Base-by-base conservation (phyloP, 139 green algal genomes). In the Diplosphaera chodatii region DNA sequence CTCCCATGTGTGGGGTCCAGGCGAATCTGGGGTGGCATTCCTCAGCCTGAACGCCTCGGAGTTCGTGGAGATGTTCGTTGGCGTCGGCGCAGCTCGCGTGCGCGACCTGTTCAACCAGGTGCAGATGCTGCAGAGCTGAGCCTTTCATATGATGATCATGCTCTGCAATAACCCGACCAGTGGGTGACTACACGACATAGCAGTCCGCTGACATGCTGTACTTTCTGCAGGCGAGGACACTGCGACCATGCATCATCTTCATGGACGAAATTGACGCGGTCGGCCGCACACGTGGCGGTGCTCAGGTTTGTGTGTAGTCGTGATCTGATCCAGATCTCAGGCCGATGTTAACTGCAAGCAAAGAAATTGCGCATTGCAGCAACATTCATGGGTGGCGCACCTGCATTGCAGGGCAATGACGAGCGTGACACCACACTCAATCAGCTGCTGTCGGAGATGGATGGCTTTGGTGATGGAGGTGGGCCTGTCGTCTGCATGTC, bases 11-110 rank as follows among this genome's bases (percentile, higher is more conserved):
- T n/a, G n/a, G n/a, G n/a, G 37, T 48, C 8, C 37, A 48, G 37
- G 37, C 37, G 91, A 96, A 80, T 83, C 84, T 0, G 89, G 92
- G 40, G 91, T 92, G 25, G 83, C 86, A 40, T 97, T 96, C 86
- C 86, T 96, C 40, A 86, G 77, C 70, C 82, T 87, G 63, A 91
- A 87, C 63, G 91, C 90, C 23, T 93, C 90, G 4, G 95, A 99
- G 85, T 98, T 98, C 83, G 94, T 98, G 56, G 95, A 99, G 87
- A 97, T 99, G 87, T 98, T 97, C 82, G 94, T 98, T 69, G 95
- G 95, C 15, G 89, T 98, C 37, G 95, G 95, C 40, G 94, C 95
- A n/a, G 89, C 91, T 2, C 85, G 95, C 56, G 93, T 98, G 10
- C 75, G 94, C 25, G 94, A 98, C 69, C 85, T 98, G 23, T 98